Evolutionary conservation across 306 rosid genomes (phyloP).

Genomic region (Quillaja saponaria): DNA sequence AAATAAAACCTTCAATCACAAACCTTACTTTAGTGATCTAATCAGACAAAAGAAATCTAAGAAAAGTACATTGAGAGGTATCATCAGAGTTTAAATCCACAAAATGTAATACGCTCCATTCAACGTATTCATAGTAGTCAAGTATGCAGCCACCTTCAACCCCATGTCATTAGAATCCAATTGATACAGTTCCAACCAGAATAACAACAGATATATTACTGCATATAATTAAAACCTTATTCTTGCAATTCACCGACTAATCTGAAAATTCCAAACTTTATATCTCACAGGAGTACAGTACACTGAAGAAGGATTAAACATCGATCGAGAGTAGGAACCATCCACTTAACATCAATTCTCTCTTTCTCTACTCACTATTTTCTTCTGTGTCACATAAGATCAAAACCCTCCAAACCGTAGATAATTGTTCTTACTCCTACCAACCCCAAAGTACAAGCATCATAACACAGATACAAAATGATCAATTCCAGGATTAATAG

Average conservation of each 20-base stretch:
- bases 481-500: constrained; percentile 12
- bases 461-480: constrained; percentile 22
- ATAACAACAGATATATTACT: neutral
- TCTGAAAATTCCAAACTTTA: neutral
- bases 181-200: neutral
- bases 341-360: constrained; percentile 1
- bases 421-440: neutral
- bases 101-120: no score
- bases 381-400: neutral
- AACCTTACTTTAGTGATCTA: no score
- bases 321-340: no score
- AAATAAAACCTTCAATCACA: no score
- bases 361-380: neutral
- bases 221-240: constrained; percentile 5
- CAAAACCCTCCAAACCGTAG: constrained; percentile 9
- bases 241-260: neutral
- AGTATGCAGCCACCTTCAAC: no score
- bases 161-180: no score
- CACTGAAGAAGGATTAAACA: neutral
- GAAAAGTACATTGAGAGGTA: no score
- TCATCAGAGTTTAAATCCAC: no score
- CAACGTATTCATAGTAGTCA: no score
- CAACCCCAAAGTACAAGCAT: constrained; percentile 1
- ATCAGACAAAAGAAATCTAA: no score
- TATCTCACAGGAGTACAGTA: neutral